Conservation (phyloP, 495 filamentous ascomycete species). For the Podospora conica region DNA sequence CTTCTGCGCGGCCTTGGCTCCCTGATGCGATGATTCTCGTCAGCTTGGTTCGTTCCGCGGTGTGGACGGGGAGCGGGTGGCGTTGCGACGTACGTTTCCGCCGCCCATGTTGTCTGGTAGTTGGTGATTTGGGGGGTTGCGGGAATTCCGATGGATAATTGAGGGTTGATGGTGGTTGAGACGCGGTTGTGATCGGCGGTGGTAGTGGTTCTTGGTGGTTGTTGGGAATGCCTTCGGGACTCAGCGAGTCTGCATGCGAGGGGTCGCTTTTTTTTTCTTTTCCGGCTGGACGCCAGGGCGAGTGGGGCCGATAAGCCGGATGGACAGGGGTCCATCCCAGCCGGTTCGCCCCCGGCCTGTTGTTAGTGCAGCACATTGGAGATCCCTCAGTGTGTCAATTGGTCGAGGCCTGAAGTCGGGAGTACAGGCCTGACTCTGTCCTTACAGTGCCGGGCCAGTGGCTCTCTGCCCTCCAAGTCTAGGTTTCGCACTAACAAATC, state of each 20-base stretch:
- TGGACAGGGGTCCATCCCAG: neutral
- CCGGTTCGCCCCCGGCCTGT: too few relatives aligned
- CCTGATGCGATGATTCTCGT: constrained; percentile 26
- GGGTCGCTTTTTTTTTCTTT: constrained; percentile 2
- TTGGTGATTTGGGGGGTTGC: neutral
- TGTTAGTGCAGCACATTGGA: too few relatives aligned
- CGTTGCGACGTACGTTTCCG: constrained; percentile 41
- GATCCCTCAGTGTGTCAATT: too few relatives aligned
- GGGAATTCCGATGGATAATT: neutral
- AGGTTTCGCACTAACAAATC: too few relatives aligned
- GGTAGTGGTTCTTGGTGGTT: neutral
- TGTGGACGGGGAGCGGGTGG: neutral
- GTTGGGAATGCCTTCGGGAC: constrained; percentile 1
- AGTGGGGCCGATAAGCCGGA: neutral
- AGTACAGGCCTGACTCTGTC: too few relatives aligned
- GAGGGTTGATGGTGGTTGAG: neutral
- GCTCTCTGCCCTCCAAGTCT: too few relatives aligned
- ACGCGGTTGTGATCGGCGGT: neutral
- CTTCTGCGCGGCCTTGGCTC: constrained; percentile 54
- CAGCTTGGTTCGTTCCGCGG: neutral
- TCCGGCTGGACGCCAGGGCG: neutral
- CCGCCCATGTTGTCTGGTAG: constrained; percentile 39
- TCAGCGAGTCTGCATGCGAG: neutral
- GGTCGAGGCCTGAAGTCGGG: too few relatives aligned
- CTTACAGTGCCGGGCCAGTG: too few relatives aligned